Percentiles rank a stretch among this genome's conserved stretches.
phyloP scores from a whole-genome alignment of 495 filamentous ascomycete species.

The Hypoxylon rickii region DNA sequence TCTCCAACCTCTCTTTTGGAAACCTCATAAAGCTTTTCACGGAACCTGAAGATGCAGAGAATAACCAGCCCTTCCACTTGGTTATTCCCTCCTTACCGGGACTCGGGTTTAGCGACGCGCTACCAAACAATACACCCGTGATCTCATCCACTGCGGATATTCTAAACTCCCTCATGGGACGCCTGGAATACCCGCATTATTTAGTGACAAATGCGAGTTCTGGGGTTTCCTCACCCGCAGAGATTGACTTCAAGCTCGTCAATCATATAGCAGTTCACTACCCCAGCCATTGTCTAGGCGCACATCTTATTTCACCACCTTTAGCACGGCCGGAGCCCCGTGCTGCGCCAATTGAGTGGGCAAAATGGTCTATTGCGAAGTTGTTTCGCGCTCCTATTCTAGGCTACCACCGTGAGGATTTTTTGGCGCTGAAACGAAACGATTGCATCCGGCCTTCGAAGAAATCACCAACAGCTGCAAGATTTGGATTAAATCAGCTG shows the following conservation, averaged over 20 bases:
- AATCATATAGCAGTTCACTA: slow-evolving; percentile 59
- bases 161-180: slow-evolving; percentile 67
- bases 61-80: slow-evolving; percentile 65
- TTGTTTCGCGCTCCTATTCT: slow-evolving; percentile 45
- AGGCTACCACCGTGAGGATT: slow-evolving; percentile 49
- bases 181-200: slow-evolving; percentile 69
- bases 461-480: slow-evolving; percentile 18
- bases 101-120: slow-evolving; percentile 67
- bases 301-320: slow-evolving; percentile 62
- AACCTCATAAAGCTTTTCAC: slow-evolving; percentile 65
- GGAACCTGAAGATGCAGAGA: slow-evolving; percentile 42
- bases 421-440: slow-evolving; percentile 32
- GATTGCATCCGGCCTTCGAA: slow-evolving; percentile 14
- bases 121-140: slow-evolving; percentile 61
- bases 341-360: slow-evolving; percentile 44
- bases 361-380: slow-evolving; percentile 48
- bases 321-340: slow-evolving; percentile 39
- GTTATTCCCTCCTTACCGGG: slow-evolving; percentile 74
- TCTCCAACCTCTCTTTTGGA: slow-evolving; percentile 68
- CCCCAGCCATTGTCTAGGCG: slow-evolving; percentile 59
- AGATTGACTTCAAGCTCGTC: slow-evolving; percentile 60
- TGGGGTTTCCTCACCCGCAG: slow-evolving; percentile 41
- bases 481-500: slow-evolving; percentile 28
- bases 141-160: slow-evolving; percentile 61
- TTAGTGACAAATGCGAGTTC: slow-evolving; percentile 51